phyloP scores from a whole-genome alignment of 805 yeast genomes.

The Dipodascus albidus region DNA sequence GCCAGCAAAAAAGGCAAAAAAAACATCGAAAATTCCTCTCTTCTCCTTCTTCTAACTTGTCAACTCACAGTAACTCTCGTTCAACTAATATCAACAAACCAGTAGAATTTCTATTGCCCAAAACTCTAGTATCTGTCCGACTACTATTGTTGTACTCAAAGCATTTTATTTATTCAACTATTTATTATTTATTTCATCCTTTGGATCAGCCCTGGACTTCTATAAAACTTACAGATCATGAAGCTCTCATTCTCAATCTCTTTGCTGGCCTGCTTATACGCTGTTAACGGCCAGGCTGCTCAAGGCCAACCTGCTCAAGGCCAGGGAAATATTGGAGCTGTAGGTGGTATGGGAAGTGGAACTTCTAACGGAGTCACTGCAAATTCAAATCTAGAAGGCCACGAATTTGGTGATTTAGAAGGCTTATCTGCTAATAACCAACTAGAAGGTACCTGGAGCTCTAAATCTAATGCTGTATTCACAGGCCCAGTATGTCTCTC shows the following conservation, averaged over 20 bases:
- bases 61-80: too few species aligned
- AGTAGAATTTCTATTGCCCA: too few species aligned
- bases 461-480: constrained; percentile 86
- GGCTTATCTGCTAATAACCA: constrained; percentile 4
- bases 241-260: neutral
- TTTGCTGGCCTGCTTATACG: neutral
- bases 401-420: neutral
- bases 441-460: constrained; percentile 86
- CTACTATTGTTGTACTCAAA: too few species aligned
- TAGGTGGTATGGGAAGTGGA: neutral
- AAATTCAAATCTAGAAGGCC: neutral
- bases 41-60: neutral
- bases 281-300: neutral
- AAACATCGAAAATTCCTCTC: neutral
- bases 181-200: too few species aligned
- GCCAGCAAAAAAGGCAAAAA: neutral
- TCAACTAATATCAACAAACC: too few species aligned
- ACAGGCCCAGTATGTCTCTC: constrained; percentile 75
- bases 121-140: too few species aligned
- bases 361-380: neutral
- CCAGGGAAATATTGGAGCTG: neutral
- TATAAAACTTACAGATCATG: neutral
- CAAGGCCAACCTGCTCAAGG: neutral
- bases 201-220: too few species aligned
- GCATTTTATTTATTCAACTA: too few species aligned